Percentiles rank a stretch among this genome's conserved stretches.
Evolutionary conservation across 306 rosid genomes (phyloP).

Genomic region (Begonia masoniana): DNA sequence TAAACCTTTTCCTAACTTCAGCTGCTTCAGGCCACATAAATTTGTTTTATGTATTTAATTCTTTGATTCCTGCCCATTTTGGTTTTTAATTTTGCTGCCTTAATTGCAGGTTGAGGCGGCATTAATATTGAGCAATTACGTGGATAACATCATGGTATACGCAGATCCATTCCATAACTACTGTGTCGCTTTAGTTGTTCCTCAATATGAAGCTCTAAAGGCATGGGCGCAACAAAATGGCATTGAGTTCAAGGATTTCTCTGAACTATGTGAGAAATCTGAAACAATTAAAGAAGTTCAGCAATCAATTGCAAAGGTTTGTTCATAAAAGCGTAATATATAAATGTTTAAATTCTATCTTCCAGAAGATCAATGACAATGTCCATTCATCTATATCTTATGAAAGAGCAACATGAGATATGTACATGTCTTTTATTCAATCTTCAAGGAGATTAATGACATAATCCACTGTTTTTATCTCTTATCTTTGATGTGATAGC

Average conservation of each 20-base stretch:
- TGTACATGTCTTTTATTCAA: background rate
- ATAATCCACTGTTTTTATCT: background rate
- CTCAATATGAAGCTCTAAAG: constrained; percentile 39
- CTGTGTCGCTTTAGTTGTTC: constrained; percentile 67
- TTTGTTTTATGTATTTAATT: background rate
- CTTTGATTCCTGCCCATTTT: constrained; percentile 10
- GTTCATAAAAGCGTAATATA: constrained; percentile 1
- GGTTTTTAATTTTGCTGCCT: constrained; percentile 3
- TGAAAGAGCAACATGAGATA: too few species aligned
- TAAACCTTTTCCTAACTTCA: constrained; percentile 5
- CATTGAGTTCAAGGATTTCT: constrained; percentile 32
- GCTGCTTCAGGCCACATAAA: background rate
- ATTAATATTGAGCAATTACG: constrained; percentile 38
- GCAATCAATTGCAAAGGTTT: constrained; percentile 68
- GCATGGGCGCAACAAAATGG: constrained; percentile 76
- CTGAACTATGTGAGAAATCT: constrained; percentile 62
- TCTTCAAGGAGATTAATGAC: constrained; percentile 3
- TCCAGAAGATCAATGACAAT: too few species aligned
- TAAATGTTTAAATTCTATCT: too few species aligned
- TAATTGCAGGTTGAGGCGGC: constrained; percentile 76
- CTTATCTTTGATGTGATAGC: background rate
- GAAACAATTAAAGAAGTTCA: constrained; percentile 60
- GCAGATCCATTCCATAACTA: constrained; percentile 77
- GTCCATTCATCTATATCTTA: too few species aligned
- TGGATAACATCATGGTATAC: constrained; percentile 59